A percentile compares a stretch with the other conserved stretches of the same genome.
These are phyloP conservation scores for Sporothrix phasma DNA, from an alignment of 2,329 filamentous ascomycete genomes.

Conservation along the genomic window DNA sequence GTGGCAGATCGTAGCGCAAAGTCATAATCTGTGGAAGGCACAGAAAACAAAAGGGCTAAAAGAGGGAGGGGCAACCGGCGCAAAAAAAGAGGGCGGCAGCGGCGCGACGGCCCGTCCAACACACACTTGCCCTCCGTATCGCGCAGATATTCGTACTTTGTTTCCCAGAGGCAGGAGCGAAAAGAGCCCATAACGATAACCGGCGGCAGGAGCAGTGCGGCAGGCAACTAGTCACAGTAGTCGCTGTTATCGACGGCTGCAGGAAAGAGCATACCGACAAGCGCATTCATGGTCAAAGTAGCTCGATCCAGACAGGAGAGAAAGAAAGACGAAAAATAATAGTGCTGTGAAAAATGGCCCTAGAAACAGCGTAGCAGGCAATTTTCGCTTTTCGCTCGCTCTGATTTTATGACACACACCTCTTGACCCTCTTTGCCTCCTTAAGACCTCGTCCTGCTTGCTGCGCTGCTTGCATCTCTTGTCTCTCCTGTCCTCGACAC, in stretches of 20 bases:
- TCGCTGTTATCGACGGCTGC: not conserved
- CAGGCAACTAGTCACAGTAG: slow-evolving; percentile 7
- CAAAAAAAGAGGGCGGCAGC: slow-evolving; percentile 2
- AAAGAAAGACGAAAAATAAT: slow-evolving; percentile 1
- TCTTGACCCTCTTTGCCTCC: slow-evolving; percentile 1
- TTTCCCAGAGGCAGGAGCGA: too few relatives aligned
- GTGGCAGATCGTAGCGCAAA: not conserved
- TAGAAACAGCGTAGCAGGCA: slow-evolving; percentile 11
- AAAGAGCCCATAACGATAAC: not conserved
- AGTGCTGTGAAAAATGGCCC: slow-evolving; percentile 10
- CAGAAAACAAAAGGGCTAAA: not conserved
- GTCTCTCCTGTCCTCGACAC: slow-evolving; percentile 5
- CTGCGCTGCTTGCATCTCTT: not conserved
- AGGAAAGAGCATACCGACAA: slow-evolving; percentile 9
- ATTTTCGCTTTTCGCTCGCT: slow-evolving; percentile 7
- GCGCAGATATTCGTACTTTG: too few relatives aligned
- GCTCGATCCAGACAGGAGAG: not conserved
- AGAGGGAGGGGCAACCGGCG: slow-evolving; percentile 8
- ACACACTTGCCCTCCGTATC: not conserved
- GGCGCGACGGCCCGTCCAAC: not conserved
- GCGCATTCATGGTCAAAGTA: not conserved
- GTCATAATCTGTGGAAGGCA: not conserved
- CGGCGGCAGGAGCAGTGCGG: not conserved
- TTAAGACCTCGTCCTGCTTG: not conserved
- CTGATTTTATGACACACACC: slow-evolving; percentile 7